Evolutionary conservation across 768 basidiomycete species (phyloP).

Genomic region (Pholiota microspora): DNA sequence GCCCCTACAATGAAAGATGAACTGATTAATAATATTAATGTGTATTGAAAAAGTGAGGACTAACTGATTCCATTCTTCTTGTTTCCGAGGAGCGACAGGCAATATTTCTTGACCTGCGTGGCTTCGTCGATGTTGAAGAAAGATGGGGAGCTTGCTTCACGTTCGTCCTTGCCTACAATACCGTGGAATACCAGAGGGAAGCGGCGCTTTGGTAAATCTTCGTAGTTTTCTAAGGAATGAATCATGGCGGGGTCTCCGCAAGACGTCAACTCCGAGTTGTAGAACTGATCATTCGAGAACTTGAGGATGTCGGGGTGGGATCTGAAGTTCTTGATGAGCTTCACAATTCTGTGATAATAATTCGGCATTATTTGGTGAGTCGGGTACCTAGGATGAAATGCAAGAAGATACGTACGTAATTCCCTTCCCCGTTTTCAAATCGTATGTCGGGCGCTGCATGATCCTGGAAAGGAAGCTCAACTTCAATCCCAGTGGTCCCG

Average conservation of each 20-base stretch:
- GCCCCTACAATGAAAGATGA: constrained; percentile 21
- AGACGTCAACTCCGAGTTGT: constrained; percentile 45
- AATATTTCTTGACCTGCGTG: constrained; percentile 48
- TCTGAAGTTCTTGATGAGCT: constrained; percentile 57
- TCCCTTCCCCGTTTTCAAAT: constrained; percentile 31
- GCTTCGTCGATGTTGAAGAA: constrained; percentile 64
- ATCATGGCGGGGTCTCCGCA: constrained; percentile 44
- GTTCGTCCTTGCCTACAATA: constrained; percentile 51
- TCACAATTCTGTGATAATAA: constrained; percentile 43
- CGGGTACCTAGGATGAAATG: background rate
- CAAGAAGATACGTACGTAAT: constrained; percentile 28
- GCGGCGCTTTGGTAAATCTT: constrained; percentile 35
- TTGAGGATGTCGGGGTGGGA: constrained; percentile 53
- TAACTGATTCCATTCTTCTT: constrained; percentile 39
- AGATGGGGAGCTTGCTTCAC: constrained; percentile 55
- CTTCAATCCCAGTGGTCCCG: constrained; percentile 45
- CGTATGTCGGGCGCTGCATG: constrained; percentile 39
- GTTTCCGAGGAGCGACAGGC: constrained; percentile 30
- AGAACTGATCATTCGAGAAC: constrained; percentile 60
- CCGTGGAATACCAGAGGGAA: constrained; percentile 62
- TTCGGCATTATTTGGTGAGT: background rate
- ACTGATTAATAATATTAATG: background rate
- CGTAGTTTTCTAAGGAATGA: constrained; percentile 34
- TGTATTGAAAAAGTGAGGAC: constrained; percentile 13
- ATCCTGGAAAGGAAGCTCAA: constrained; percentile 51